Evolutionary conservation across 2,329 filamentous ascomycete genomes (phyloP), one percentile per base, ranked within the genome.

Genomic region (Botrytis byssoidea): DNA sequence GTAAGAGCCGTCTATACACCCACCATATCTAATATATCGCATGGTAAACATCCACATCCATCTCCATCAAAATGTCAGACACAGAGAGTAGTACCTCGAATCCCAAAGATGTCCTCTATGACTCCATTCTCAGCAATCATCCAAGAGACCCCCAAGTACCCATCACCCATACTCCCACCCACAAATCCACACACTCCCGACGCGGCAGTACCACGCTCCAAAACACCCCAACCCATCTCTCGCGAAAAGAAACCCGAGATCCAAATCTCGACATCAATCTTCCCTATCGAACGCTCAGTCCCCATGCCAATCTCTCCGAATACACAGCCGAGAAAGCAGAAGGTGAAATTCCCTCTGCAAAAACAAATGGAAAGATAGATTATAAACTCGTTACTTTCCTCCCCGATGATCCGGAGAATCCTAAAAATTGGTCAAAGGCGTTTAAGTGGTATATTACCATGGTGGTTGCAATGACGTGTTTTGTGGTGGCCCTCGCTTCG

Each of bases 381-480:
- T 90, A 88, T 79, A 88, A 90, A 74, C 84, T 93, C 16, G 90
- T 93, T 48, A 92, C 91, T 0, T 97, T 96, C 80, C 88, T 86
- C 6, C 86, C 90, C 4, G 84, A 90, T 74, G 93, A 96, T 80
- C 88, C 89, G 0, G 92, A 91, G 76, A 95, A 95, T 79, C 93
- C 93, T 0, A 95, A 95, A 86, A 96, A 95, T 82, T 96, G 92
- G 92, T 89, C 87, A 73, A 94, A 93, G 82, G 84, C 83, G 1
- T 91, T 85, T 82, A 96, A 95, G 83, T 95, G 93, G 93, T 93
- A 91, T 79, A 91, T 89, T 80, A 97, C 94, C 37, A 94, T 97
- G 91, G 89, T 93, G 25, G 93, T 97, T 0, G 92, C 94, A 1
- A 76, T 88, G 35, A 93, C 91, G 2, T 93, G 91, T 79, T 93